Conservation (phyloP, 192 early-diverging fungal species). For the Entomortierella parvispora region DNA sequence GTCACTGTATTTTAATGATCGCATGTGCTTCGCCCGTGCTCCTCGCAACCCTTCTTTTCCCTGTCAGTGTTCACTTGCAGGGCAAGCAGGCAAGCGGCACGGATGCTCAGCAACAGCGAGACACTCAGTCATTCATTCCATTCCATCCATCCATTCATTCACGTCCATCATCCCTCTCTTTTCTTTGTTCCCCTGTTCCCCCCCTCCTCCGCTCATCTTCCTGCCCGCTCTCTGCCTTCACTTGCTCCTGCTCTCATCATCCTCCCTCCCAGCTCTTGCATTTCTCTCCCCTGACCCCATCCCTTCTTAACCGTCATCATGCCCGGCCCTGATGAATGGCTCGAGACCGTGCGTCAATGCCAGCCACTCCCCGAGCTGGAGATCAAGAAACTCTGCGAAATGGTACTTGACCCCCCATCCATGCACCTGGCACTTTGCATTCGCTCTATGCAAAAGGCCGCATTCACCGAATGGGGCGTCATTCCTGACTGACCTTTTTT, state of each 20-base stretch:
- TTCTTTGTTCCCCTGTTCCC: background rate
- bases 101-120: no score
- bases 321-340: conserved; percentile 95
- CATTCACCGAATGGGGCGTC: no score
- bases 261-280: background rate
- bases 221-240: background rate
- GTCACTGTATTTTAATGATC: no score
- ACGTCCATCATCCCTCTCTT: no score
- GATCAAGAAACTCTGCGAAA: conserved; percentile 98
- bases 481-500: background rate
- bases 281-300: background rate
- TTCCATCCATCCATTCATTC: no score
- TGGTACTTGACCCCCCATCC: conserved; percentile 62
- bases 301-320: conserved; percentile 42
- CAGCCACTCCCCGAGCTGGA: conserved; percentile 94
- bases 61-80: no score
- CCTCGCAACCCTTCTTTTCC: background rate
- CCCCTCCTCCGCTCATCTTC: background rate
- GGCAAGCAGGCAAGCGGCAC: no score
- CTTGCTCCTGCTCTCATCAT: background rate
- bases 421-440: background rate
- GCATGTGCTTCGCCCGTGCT: no score
- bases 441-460: background rate
- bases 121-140: no score
- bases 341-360: conserved; percentile 90